Evolutionary conservation across 345 rosid genomes (phyloP).

Genomic region (Odontarrhena argentea): DNA sequence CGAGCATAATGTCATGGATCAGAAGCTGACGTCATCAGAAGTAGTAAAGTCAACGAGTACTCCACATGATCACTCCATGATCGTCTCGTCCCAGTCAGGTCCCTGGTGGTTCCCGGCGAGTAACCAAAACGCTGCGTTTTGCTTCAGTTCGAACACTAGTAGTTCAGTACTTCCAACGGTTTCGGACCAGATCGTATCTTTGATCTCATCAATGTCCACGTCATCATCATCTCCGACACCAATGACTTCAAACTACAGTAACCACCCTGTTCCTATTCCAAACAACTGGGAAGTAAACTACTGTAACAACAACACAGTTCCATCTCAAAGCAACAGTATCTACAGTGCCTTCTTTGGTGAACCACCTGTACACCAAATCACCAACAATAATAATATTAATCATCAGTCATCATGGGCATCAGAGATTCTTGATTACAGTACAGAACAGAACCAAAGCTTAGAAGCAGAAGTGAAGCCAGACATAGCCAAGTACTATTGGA

Average conservation of each 20-base stretch:
- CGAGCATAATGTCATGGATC: slow-evolving; percentile 47
- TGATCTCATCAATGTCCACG: slow-evolving; percentile 44
- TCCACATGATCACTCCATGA: slow-evolving; percentile 40
- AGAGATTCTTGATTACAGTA: slow-evolving; percentile 34
- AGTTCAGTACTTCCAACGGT: slow-evolving; percentile 35
- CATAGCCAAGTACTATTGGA: slow-evolving; percentile 37
- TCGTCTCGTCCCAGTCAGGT: slow-evolving; percentile 36
- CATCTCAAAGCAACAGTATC: slow-evolving; percentile 38
- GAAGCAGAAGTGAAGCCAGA: slow-evolving; percentile 45
- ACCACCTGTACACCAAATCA: slow-evolving; percentile 30
- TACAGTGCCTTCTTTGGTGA: slow-evolving; percentile 41
- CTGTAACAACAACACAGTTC: slow-evolving; percentile 28
- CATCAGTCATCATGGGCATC: slow-evolving; percentile 37
- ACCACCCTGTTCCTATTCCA: slow-evolving; percentile 55
- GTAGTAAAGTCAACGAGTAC: slow-evolving; percentile 44
- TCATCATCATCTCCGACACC: slow-evolving; percentile 54
- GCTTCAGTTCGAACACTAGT: slow-evolving; percentile 41
- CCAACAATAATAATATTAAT: slow-evolving; percentile 18
- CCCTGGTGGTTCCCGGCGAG: slow-evolving; percentile 29
- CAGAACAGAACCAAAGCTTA: slow-evolving; percentile 35
- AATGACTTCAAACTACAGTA: slow-evolving; percentile 55
- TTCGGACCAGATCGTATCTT: slow-evolving; percentile 43
- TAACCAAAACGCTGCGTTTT: slow-evolving; percentile 45
- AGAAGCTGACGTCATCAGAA: slow-evolving; percentile 39
- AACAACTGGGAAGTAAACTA: slow-evolving; percentile 45